phyloP scores from a whole-genome alignment of 257 asterid genomes.

The Anisodus acutangulus region DNA sequence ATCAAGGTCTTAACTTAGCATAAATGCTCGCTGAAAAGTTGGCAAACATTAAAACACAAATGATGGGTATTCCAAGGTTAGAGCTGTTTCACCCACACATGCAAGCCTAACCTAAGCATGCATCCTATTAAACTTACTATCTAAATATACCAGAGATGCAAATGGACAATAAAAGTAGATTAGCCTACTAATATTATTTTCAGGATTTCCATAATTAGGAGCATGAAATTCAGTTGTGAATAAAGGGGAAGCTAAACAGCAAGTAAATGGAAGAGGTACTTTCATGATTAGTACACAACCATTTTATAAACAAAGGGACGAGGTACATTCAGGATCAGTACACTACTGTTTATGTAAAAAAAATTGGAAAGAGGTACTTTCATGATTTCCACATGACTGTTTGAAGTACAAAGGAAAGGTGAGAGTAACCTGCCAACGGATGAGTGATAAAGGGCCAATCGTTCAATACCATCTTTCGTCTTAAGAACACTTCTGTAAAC shows the following conservation, averaged over 20 bases:
- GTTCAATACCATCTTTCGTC: conserved; percentile 71
- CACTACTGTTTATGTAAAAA: neutral
- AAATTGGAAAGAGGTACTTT: neutral
- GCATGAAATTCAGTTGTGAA: neutral
- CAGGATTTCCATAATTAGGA: neutral
- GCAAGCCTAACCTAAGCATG: conserved; percentile 14
- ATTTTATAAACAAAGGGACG: neutral
- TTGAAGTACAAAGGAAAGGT: conserved; percentile 25
- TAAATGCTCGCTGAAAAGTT: neutral
- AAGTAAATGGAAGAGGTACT: neutral
- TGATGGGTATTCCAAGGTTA: conserved; percentile 18
- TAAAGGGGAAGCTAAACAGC: neutral
- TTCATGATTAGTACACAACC: neutral
- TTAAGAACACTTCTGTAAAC: conserved; percentile 56
- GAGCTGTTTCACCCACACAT: neutral
- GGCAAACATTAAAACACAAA: neutral
- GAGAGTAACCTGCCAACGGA: conserved; percentile 80
- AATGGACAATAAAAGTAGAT: neutral
- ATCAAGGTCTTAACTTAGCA: conserved; percentile 5
- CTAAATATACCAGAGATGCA: neutral
- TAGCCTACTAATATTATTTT: neutral
- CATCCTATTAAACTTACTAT: neutral
- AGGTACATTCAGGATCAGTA: neutral
- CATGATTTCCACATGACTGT: conserved; percentile 16
- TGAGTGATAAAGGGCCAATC: conserved; percentile 72